phyloP scores from a whole-genome alignment of 1,284 basidiomycete species.

The Golubevia sp. region DNA sequence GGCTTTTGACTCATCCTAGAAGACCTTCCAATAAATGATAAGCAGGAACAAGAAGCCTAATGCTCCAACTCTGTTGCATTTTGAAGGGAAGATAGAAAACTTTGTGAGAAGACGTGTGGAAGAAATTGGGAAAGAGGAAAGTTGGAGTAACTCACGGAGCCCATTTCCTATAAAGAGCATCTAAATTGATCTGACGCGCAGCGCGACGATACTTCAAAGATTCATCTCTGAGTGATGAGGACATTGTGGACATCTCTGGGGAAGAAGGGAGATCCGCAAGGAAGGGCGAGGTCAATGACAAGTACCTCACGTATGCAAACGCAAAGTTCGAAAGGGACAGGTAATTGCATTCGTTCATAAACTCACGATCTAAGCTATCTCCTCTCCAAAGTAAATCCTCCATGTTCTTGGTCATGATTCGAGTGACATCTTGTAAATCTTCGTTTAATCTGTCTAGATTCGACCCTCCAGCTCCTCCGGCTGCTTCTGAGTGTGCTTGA shows the following conservation, averaged over 20 bases:
- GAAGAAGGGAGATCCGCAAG: conserved; percentile 1
- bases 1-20: no score
- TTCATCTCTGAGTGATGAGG: conserved; percentile 56
- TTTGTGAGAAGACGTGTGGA: neutral
- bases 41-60: conserved; percentile 50
- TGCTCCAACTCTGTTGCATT: conserved; percentile 35
- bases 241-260: conserved; percentile 58
- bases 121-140: neutral
- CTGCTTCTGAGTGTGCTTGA: conserved; percentile 67
- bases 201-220: conserved; percentile 57
- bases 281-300: neutral
- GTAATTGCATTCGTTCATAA: conserved; percentile 63
- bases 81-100: neutral
- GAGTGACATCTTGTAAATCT: conserved; percentile 93
- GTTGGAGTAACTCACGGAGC: conserved; percentile 28
- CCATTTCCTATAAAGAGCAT: conserved; percentile 54
- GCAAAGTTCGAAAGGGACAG: neutral
- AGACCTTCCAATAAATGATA: conserved; percentile 55
- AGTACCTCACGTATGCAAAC: neutral
- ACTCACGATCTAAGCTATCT: conserved; percentile 82
- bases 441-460: conserved; percentile 88
- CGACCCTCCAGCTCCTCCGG: conserved; percentile 61
- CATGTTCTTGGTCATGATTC: conserved; percentile 99
- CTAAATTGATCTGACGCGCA: conserved; percentile 55
- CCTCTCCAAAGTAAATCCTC: conserved; percentile 97